Evolutionary conservation across 805 yeast genomes (phyloP).

Genomic region (Myxozyma geophila): DNA sequence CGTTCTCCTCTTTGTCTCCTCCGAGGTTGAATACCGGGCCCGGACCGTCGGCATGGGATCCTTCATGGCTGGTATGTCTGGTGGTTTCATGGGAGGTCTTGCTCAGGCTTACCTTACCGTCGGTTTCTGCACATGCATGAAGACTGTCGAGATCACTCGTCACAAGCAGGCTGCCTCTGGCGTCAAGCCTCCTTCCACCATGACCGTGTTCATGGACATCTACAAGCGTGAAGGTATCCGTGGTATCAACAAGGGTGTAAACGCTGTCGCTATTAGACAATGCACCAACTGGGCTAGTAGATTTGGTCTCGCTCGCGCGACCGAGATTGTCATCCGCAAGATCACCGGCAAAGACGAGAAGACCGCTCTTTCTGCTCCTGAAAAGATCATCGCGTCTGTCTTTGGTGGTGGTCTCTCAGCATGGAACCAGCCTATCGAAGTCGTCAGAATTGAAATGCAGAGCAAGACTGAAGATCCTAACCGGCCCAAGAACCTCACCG

Average conservation of each 20-base stretch:
- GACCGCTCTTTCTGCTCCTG: slow-evolving; percentile 68
- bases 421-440: slow-evolving; percentile 99
- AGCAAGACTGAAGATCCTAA: slow-evolving; percentile 91
- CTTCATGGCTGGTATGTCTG: slow-evolving; percentile 87
- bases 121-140: slow-evolving; percentile 97
- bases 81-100: slow-evolving; percentile 86
- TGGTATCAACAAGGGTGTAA: slow-evolving; percentile 97
- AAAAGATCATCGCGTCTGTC: slow-evolving; percentile 82
- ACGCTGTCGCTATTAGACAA: slow-evolving; percentile 98
- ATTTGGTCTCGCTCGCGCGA: slow-evolving; percentile 88
- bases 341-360: slow-evolving; percentile 62
- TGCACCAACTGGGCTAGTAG: slow-evolving; percentile 99
- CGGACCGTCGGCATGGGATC: slow-evolving; percentile 62
- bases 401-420: slow-evolving; percentile 97
- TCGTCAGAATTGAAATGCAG: slow-evolving; percentile 97
- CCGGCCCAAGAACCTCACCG: slow-evolving; percentile 89
- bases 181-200: slow-evolving; percentile 71
- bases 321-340: slow-evolving; percentile 80
- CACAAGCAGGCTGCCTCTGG: slow-evolving; percentile 74
- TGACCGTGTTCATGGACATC: slow-evolving; percentile 84
- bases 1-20: slow-evolving; percentile 85
- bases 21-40: slow-evolving; percentile 85
- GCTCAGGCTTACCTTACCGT: slow-evolving; percentile 91
- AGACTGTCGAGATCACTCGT: slow-evolving; percentile 96
- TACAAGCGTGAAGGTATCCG: slow-evolving; percentile 83